These are phyloP conservation scores for Phlyctochytrium planicorne DNA, from an alignment of 192 early-diverging fungal species.

Conservation along the genomic window DNA sequence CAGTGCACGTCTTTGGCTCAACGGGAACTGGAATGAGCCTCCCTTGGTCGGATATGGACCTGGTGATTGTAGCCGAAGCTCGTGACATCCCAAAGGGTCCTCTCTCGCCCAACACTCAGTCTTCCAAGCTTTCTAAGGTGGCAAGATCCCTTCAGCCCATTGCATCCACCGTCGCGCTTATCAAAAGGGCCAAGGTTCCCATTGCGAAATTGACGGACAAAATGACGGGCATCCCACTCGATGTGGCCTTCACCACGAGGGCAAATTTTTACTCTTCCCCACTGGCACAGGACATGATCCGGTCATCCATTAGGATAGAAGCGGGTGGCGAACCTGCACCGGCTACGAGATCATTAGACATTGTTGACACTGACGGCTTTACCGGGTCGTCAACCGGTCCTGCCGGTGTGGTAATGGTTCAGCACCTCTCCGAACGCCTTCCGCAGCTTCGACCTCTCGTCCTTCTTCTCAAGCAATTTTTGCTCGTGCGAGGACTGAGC, in stretches of 20 bases:
- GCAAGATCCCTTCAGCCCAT: not conserved
- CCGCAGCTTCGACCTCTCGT: slow-evolving; percentile 11
- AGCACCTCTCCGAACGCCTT: not conserved
- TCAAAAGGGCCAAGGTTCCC: slow-evolving; percentile 14
- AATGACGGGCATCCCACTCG: slow-evolving; percentile 8
- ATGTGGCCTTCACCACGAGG: slow-evolving; percentile 7
- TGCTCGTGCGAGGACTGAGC: not conserved
- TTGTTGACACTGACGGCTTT: no score
- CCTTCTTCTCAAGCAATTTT: slow-evolving; percentile 15
- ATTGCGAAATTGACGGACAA: slow-evolving; percentile 17
- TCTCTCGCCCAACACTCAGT: not conserved
- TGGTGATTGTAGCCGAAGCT: not conserved
- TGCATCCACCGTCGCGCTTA: not conserved
- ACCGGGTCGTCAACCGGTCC: not conserved
- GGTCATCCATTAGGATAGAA: not conserved
- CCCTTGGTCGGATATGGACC: slow-evolving; percentile 11
- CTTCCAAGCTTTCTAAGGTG: slow-evolving; percentile 21
- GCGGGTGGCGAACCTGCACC: not conserved
- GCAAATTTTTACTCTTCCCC: not conserved
- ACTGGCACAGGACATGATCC: not conserved
- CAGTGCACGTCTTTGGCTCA: slow-evolving; percentile 11
- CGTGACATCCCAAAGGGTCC: not conserved
- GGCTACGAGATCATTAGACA: no score
- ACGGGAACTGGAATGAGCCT: slow-evolving; percentile 18
- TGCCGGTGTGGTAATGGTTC: not conserved